Conservation (phyloP, 2,329 filamentous ascomycete species). For the Ophiostoma perfectum region DNA sequence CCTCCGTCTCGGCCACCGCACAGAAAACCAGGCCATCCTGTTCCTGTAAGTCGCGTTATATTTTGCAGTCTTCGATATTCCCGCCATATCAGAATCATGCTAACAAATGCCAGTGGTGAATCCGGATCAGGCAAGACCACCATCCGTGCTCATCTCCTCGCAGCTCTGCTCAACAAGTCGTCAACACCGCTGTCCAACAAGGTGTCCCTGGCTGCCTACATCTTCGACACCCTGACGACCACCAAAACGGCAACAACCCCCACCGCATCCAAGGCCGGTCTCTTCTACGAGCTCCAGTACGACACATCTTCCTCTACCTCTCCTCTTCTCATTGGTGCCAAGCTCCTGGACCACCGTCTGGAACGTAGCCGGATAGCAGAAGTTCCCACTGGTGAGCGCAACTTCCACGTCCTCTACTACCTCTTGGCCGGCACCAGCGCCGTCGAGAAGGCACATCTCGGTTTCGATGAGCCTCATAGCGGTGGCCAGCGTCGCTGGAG, state of each 20-base stretch:
- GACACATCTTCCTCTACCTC: conserved; percentile 80
- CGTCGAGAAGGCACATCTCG: conserved; percentile 82
- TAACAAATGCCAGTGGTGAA: conserved; percentile 64
- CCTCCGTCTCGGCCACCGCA: conserved; percentile 75
- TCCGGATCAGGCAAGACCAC: conserved; percentile 96
- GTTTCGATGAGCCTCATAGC: conserved; percentile 48
- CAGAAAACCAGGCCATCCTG: conserved; percentile 86
- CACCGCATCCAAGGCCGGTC: conserved; percentile 88
- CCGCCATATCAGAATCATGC: not conserved
- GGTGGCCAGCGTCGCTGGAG: conserved; percentile 75
- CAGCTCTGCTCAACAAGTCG: conserved; percentile 79
- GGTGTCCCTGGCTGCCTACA: conserved; percentile 84
- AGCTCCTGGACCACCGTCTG: conserved; percentile 86
- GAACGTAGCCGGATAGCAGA: conserved; percentile 87
- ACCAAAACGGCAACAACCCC: conserved; percentile 95
- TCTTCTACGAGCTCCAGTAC: conserved; percentile 96
- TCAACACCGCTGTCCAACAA: conserved; percentile 91
- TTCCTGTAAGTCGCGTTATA: conserved; percentile 51
- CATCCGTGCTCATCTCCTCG: conserved; percentile 79
- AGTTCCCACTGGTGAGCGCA: conserved; percentile 91
- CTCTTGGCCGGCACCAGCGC: conserved; percentile 84
- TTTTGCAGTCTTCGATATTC: no score
- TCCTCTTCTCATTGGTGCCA: conserved; percentile 86
- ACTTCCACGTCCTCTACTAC: conserved; percentile 95
- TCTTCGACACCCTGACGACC: conserved; percentile 93